Percentiles rank a stretch among this genome's conserved stretches.
Evolutionary conservation across 495 filamentous ascomycete genomes (phyloP).

Genomic region (Tetracladium setigerum): DNA sequence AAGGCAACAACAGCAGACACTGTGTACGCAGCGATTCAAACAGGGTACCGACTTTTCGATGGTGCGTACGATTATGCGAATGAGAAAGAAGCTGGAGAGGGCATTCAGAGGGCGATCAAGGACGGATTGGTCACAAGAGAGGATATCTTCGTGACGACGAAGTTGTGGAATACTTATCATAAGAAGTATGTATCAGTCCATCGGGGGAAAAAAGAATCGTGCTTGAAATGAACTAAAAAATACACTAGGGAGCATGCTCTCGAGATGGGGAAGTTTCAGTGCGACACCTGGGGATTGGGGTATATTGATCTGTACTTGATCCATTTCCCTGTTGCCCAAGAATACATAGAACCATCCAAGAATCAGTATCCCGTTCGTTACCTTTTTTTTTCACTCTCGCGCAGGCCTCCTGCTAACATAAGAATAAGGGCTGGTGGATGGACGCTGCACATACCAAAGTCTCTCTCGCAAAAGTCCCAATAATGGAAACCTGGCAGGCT

Average conservation of each 20-base stretch:
- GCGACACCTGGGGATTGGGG: slow-evolving; percentile 55
- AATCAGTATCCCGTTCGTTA: slow-evolving; percentile 16
- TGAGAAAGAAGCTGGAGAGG: slow-evolving; percentile 47
- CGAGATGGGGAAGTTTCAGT: slow-evolving; percentile 46
- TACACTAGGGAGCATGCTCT: slow-evolving; percentile 32
- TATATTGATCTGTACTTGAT: slow-evolving; percentile 77
- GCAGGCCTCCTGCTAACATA: slow-evolving; percentile 58
- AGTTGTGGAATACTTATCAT: slow-evolving; percentile 76
- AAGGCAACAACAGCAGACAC: slow-evolving; percentile 55
- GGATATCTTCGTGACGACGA: slow-evolving; percentile 73
- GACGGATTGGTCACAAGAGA: slow-evolving; percentile 57
- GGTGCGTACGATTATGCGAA: slow-evolving; percentile 50
- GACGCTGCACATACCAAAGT: slow-evolving; percentile 52
- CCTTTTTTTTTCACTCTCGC: slow-evolving; percentile 21
- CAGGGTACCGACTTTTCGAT: slow-evolving; percentile 58
- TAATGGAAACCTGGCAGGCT: slow-evolving; percentile 64
- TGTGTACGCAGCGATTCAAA: slow-evolving; percentile 61
- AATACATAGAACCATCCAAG: slow-evolving; percentile 55
- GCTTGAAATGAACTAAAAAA: no score
- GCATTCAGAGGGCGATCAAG: slow-evolving; percentile 50
- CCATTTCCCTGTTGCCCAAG: slow-evolving; percentile 80
- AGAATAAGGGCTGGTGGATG: slow-evolving; percentile 50
- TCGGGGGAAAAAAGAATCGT: no score
- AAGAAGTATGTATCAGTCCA: slow-evolving; percentile 21
- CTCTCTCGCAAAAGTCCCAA: slow-evolving; percentile 42